These are phyloP conservation scores for Lactifluus volemus DNA, from an alignment of 768 basidiomycete species.

Conservation along the genomic window DNA sequence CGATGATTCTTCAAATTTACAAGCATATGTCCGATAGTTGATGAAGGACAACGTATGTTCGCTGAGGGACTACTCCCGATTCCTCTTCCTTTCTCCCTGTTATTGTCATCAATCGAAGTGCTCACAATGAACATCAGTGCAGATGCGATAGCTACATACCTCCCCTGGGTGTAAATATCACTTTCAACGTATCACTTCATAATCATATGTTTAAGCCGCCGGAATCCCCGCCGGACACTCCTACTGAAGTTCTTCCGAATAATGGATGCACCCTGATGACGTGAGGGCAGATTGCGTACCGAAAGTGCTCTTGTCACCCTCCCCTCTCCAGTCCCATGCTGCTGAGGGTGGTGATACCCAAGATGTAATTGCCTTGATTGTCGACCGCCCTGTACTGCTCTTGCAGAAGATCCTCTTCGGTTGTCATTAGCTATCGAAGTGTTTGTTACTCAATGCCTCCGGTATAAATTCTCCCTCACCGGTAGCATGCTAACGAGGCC, in stretches of 20 bases:
- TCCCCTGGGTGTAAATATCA: background rate
- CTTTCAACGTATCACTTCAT: background rate
- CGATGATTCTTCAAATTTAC: slow-evolving; percentile 19
- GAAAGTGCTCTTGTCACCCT: background rate
- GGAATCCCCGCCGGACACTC: slow-evolving; percentile 10
- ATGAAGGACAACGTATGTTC: slow-evolving; percentile 22
- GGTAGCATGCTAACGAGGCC: slow-evolving; percentile 11
- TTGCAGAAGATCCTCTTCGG: slow-evolving; percentile 20
- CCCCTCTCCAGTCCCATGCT: background rate
- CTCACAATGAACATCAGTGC: slow-evolving; percentile 5
- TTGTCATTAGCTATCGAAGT: slow-evolving; percentile 14
- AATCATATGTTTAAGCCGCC: slow-evolving; percentile 14
- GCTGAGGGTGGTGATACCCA: slow-evolving; percentile 4
- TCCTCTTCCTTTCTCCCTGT: background rate
- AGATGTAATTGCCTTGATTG: slow-evolving; percentile 11
- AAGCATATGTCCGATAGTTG: slow-evolving; percentile 22
- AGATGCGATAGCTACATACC: background rate
- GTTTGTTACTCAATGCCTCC: slow-evolving; percentile 3
- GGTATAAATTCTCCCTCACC: slow-evolving; percentile 1
- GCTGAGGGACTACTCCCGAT: slow-evolving; percentile 15
- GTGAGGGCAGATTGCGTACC: background rate
- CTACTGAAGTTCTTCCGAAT: slow-evolving; percentile 10
- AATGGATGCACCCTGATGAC: slow-evolving; percentile 1
- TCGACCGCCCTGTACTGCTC: slow-evolving; percentile 16
- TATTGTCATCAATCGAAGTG: background rate